A percentile compares a stretch with the other conserved stretches of the same genome.
phyloP scores from a whole-genome alignment of 805 yeast genomes.

The Candida nanaspora region DNA sequence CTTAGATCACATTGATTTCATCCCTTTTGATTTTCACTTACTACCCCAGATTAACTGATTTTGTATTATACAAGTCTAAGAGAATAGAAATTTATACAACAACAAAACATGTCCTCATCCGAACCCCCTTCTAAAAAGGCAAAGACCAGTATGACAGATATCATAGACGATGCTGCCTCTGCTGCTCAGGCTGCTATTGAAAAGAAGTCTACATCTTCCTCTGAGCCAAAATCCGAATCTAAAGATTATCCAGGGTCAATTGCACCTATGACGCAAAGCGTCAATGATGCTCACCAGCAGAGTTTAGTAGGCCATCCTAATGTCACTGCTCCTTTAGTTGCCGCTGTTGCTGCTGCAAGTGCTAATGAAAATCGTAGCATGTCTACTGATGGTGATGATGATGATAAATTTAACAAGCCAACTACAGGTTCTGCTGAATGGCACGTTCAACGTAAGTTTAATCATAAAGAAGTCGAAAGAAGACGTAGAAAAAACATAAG shows the following conservation, averaged over 20 bases:
- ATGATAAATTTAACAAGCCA: conserved; percentile 27
- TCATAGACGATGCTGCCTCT: neutral
- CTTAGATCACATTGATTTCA: neutral
- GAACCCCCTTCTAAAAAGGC: neutral
- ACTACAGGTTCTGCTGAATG: conserved; percentile 75
- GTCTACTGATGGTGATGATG: conserved; percentile 1
- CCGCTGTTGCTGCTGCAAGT: conserved; percentile 3
- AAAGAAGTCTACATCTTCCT: neutral
- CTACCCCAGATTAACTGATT: neutral
- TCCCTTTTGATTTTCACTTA: neutral
- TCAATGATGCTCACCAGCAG: neutral
- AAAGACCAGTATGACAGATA: neutral
- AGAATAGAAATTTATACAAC: too few species aligned
- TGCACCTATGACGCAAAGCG: neutral
- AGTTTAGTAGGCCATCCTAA: too few species aligned
- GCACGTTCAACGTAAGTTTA: conserved; percentile 76
- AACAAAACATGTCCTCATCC: neutral
- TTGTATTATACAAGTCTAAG: too few species aligned
- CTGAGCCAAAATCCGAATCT: neutral
- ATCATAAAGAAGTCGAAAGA: conserved; percentile 94
- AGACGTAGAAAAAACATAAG: conserved; percentile 87
- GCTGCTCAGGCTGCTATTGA: neutral
- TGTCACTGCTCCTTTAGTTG: conserved; percentile 1
- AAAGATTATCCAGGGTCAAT: neutral
- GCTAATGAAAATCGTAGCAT: too few species aligned